Conservation (phyloP, 768 basidiomycete species). For the Leucosporidium scottii region DNA sequence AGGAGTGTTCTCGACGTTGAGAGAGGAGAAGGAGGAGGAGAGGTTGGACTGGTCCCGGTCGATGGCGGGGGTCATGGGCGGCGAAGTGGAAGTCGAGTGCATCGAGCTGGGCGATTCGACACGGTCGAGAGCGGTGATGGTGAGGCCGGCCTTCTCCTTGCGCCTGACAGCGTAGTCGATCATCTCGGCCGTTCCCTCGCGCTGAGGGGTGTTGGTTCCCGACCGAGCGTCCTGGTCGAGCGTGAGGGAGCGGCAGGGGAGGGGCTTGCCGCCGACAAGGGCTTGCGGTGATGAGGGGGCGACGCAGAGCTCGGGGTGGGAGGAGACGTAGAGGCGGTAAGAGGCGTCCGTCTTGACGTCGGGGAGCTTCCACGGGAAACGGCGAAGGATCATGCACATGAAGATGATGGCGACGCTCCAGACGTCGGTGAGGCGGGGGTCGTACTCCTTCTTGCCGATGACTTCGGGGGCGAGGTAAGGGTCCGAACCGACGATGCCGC, state of each 20-base stretch:
- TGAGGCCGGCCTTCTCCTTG: conserved; percentile 12
- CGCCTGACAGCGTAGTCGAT: conserved; percentile 13
- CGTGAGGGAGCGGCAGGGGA: conserved; percentile 26
- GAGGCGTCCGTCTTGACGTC: conserved; percentile 86
- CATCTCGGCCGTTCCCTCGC: not conserved
- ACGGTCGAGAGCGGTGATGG: conserved; percentile 30
- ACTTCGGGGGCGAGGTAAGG: conserved; percentile 98
- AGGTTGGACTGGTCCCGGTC: conserved; percentile 1
- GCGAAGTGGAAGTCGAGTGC: not conserved
- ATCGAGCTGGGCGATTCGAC: conserved; percentile 23
- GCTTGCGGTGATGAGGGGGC: conserved; percentile 11
- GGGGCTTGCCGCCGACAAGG: conserved; percentile 31
- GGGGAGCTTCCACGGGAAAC: conserved; percentile 99
- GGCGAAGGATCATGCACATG: conserved; percentile 93
- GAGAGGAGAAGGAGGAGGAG: conserved; percentile 14
- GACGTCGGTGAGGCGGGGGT: conserved; percentile 95
- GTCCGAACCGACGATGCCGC: conserved; percentile 91
- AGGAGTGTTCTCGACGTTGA: conserved; percentile 21
- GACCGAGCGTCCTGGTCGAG: conserved; percentile 4
- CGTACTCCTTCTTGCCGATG: conserved; percentile 68
- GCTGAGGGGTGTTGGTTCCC: not conserved
- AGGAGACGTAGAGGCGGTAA: conserved; percentile 83
- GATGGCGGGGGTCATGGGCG: not conserved
- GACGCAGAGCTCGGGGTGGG: conserved; percentile 74
- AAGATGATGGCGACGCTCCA: conserved; percentile 99